Evolutionary conservation across 106 monocot species (phyloP).

Genomic region (Dendrobium catenatum): DNA sequence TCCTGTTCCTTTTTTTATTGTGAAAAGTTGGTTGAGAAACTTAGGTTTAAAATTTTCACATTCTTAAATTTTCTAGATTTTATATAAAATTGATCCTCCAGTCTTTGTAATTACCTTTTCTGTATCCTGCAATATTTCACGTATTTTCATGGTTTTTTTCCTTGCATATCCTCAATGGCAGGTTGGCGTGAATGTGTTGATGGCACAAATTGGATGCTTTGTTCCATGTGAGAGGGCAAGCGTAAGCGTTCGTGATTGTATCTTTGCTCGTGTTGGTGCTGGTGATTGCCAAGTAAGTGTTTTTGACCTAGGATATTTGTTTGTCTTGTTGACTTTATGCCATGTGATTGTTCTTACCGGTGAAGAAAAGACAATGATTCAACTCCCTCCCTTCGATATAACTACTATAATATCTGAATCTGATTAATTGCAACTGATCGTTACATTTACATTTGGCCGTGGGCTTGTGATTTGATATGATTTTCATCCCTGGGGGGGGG

Average conservation of each 20-base stretch:
- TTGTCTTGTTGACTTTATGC: not conserved
- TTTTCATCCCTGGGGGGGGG: not conserved
- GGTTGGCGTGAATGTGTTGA: constrained; percentile 94
- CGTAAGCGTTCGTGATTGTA: constrained; percentile 84
- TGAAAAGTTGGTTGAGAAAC: not conserved
- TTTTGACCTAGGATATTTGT: not conserved
- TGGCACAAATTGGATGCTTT: constrained; percentile 98
- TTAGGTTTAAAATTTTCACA: not conserved
- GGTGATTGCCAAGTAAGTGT: constrained; percentile 92
- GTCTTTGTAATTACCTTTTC: not conserved
- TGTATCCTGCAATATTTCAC: not conserved
- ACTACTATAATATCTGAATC: not conserved
- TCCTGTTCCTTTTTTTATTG: not conserved
- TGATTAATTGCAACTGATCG: not conserved
- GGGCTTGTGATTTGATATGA: not conserved
- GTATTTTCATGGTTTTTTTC: not conserved
- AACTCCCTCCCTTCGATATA: not conserved
- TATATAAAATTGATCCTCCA: not conserved
- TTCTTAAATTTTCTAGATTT: not conserved
- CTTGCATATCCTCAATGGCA: constrained; percentile 16
- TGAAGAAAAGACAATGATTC: not conserved
- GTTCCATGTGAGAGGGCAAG: constrained; percentile 83
- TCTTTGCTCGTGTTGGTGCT: constrained; percentile 98
- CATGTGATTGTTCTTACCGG: not conserved
- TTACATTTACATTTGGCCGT: not conserved